Percentiles rank a stretch among this genome's conserved stretches.
phyloP scores from a whole-genome alignment of 1,284 basidiomycete species.

The Pseudozyma sp. region DNA sequence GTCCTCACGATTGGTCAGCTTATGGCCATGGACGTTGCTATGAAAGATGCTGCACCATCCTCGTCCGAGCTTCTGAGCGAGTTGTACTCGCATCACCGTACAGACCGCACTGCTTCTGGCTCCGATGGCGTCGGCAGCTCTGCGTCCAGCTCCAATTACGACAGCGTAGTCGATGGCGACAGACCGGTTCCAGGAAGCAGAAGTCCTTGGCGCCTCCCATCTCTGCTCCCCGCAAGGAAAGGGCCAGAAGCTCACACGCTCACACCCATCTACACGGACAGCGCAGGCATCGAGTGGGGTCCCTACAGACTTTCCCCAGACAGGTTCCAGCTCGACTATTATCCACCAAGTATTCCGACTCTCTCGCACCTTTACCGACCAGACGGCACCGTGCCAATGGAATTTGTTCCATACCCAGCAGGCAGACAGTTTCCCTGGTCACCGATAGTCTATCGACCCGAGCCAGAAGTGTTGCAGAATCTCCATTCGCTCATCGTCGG shows the following conservation, averaged over 20 bases:
- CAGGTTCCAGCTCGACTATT: neutral
- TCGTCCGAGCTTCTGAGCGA: no score
- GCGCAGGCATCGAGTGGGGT: constrained; percentile 1
- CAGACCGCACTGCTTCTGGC: no score
- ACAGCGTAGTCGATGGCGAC: no score
- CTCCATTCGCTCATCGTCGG: neutral
- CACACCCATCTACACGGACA: neutral
- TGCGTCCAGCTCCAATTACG: no score
- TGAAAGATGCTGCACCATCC: no score
- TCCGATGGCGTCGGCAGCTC: no score
- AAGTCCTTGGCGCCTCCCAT: neutral
- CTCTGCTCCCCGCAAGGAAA: neutral
- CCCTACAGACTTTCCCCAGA: neutral
- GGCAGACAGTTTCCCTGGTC: neutral
- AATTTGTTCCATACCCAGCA: neutral
- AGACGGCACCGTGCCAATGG: neutral
- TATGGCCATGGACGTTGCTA: no score
- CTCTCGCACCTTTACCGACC: constrained; percentile 2
- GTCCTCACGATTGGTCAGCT: no score
- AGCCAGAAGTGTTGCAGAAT: neutral
- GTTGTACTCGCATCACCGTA: no score
- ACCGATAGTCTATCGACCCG: neutral
- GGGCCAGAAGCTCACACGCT: no score
- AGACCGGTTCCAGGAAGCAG: no score
- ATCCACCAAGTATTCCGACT: neutral